Conservation (phyloP, 2,329 filamentous ascomycete species). For the Exophiala sideris region DNA sequence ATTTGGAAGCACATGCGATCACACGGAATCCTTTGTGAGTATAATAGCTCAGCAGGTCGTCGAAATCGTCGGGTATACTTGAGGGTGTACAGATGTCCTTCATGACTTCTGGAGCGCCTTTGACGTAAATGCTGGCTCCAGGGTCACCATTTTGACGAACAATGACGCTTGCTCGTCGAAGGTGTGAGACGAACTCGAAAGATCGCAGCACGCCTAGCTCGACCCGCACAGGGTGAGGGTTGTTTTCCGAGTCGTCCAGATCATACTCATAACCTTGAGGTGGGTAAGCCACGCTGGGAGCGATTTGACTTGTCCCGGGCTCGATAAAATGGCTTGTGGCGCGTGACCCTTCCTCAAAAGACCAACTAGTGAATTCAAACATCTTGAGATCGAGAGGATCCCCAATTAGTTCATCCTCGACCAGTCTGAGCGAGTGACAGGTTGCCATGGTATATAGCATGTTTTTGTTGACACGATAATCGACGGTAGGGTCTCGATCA, state of each 20-base stretch:
- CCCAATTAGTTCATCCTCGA: slow-evolving; percentile 85
- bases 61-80: slow-evolving; percentile 82
- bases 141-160: slow-evolving; percentile 82
- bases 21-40: slow-evolving; percentile 95
- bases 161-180: slow-evolving; percentile 88
- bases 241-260: slow-evolving; percentile 44
- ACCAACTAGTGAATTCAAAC: slow-evolving; percentile 95
- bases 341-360: slow-evolving; percentile 82
- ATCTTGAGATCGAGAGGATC: slow-evolving; percentile 96
- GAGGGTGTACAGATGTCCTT: slow-evolving; percentile 83
- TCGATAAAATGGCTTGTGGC: slow-evolving; percentile 63
- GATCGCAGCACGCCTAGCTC: slow-evolving; percentile 87
- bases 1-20: slow-evolving; percentile 89
- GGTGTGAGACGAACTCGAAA: slow-evolving; percentile 92
- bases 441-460: slow-evolving; percentile 95
- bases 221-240: slow-evolving; percentile 46
- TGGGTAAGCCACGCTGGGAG: slow-evolving; percentile 82
- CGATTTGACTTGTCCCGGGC: slow-evolving; percentile 67
- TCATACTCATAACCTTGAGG: slow-evolving; percentile 61
- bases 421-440: slow-evolving; percentile 82
- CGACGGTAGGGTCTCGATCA: slow-evolving; percentile 57
- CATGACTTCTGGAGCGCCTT: slow-evolving; percentile 95
- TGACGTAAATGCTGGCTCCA: slow-evolving; percentile 86
- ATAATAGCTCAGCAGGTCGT: slow-evolving; percentile 83
- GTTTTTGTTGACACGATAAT: slow-evolving; percentile 63